Evolutionary conservation across 192 early-diverging fungal genomes (phyloP), one percentile per base, ranked within the genome.

Genomic region (Physocladia obscura): DNA sequence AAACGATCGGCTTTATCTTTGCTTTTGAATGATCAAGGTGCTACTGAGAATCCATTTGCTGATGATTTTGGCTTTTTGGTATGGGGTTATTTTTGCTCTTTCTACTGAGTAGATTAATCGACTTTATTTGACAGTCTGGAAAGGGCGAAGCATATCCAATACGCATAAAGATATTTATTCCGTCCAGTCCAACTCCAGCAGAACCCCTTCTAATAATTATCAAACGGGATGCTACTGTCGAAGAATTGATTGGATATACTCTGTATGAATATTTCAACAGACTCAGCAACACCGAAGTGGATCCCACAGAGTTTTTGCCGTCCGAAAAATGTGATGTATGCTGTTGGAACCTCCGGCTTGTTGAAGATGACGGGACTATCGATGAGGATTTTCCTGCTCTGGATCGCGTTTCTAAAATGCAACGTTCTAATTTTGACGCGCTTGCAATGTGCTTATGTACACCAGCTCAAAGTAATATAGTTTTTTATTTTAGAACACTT

Each of bases 331-430:
- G 81, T 24, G 86, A 92, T 55, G 86, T 95, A 13, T 84, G 82
- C 2, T 75, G 84, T 71, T 99, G 97, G 97, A 88, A 88, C 21
- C 76, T 99, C 73, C 82, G 92, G 38, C 97, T 99, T 71, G 93
- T 90, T 0, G 95, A 97, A 69, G 94, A 94, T 62, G 97, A 97
- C 79, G 97, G 97, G 22, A 88, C 88, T 38, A 89, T 99, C 36
- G 97, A 99, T 70, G 94, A 97, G 35, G 94, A 99, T 76, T 90
- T 99, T 73, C 95, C 95, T 90, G 97, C 93, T 8, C 81, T 96
- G 62, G 97, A 99, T 62, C 87, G 94, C 65, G 88, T 87, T 11
- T 75, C 92, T 17, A 92, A 88, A 58, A 94, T 98, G 62, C 83
- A 90, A 24, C 87, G 89, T 57, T 93, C 94, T 73, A 86, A 87